phyloP scores from a whole-genome alignment of 441 rosid species.

The Capsella rubella region DNA sequence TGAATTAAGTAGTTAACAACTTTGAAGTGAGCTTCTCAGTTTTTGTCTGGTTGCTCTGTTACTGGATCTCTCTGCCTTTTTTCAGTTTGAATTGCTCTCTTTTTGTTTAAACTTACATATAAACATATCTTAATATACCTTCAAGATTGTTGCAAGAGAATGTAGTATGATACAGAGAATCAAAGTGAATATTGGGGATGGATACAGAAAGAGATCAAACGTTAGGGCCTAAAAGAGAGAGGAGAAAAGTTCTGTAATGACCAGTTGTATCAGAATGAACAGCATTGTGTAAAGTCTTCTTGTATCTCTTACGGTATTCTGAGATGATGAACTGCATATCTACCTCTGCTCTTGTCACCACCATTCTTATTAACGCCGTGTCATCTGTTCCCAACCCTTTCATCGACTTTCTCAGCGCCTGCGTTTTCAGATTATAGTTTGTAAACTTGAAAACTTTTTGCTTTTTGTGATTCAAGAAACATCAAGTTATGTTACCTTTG shows the following conservation, averaged over 20 bases:
- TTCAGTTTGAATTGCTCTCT: neutral
- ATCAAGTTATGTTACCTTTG: conserved; percentile 51
- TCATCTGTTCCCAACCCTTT: conserved; percentile 80
- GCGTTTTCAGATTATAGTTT: conserved; percentile 13
- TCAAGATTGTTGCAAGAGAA: conserved; percentile 21
- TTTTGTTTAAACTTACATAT: conserved; percentile 2
- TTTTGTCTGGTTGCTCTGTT: neutral
- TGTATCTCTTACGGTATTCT: conserved; percentile 66
- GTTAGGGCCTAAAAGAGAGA: conserved; percentile 58
- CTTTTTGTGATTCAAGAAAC: neutral
- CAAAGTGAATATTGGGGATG: neutral
- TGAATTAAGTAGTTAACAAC: conserved; percentile 4
- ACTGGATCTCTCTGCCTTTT: neutral
- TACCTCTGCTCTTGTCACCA: conserved; percentile 73
- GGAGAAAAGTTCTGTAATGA: conserved; percentile 64
- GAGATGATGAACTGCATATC: conserved; percentile 64
- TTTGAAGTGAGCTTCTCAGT: neutral
- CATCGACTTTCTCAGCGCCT: conserved; percentile 77
- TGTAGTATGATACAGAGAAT: conserved; percentile 5
- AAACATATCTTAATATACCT: neutral
- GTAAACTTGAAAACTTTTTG: neutral
- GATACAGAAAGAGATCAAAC: conserved; percentile 24
- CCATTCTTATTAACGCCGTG: conserved; percentile 59
- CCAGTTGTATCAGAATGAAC: conserved; percentile 83
- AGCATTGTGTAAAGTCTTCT: conserved; percentile 58